Base-by-base conservation (phyloP, 2,329 filamentous ascomycete species). In the Moelleriella libera region DNA sequence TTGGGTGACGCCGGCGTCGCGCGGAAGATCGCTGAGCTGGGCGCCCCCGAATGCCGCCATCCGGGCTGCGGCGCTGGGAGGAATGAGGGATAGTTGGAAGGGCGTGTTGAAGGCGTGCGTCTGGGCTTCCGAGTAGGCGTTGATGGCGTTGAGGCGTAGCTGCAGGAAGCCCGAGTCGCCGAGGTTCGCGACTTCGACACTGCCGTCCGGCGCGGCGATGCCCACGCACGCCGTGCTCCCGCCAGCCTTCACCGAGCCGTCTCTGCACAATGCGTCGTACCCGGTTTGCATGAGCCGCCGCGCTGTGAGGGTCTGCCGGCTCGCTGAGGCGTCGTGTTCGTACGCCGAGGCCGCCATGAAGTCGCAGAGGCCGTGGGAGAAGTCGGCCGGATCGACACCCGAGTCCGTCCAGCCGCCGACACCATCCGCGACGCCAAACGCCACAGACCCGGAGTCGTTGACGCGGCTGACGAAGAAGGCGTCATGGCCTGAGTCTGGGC, bases 21-120 rank as follows among this genome's bases (percentile, higher is more conserved):
- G 76, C 10, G 92, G 92, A 49, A 83, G 74, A 65, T 98, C 92
- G 60, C 83, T 82, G 30, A 95, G 76, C 52, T 85, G 85, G 2
- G 77, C 72, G 43, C 87, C 87, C 21, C 90, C 90, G 62, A 95
- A 97, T 30, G 87, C 78, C 10, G 82, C 79, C 57, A 88, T 83
- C 57, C 92, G 85, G 28, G 80, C 78, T 48, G 88, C 76, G 66
- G 95, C 82, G 55, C 77, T 79, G 4, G 83, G 78, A 1, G 92
- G 90, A 6, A 96, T 82, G 47, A 95, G 81, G 47, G 88, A 90
- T 41, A 98, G 76, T 64, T 98, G 92, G 60, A 86, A 98, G 0
- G 92, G 92, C 0, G 92, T 97, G 65, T 98, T 98, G 75, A 98
- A 98, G 42, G 83, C 88, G 63, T 98, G 92, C 1, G 88, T 96